phyloP scores from a whole-genome alignment of 73 alveolate species.

The Breviolum minutum region DNA sequence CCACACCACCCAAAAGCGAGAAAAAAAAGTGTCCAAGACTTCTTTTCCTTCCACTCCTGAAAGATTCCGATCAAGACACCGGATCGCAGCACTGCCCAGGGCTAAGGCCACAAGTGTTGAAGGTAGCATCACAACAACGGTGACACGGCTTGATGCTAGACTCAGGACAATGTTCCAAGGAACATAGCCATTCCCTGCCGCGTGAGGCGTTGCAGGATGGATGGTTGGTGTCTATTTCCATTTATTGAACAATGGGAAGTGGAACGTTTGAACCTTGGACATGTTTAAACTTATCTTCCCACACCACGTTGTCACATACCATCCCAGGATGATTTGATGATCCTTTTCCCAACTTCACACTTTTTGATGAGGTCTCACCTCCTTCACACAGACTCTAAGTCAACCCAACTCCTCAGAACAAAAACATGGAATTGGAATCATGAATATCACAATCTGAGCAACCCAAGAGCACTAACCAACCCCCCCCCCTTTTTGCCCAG shows the following conservation, averaged over 20 bases:
- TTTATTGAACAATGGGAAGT: neutral
- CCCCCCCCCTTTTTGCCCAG: neutral
- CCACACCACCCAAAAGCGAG: neutral
- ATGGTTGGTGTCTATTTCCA: neutral
- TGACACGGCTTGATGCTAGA: neutral
- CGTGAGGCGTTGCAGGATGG: neutral
- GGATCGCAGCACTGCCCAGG: constrained; percentile 29
- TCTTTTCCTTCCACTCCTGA: neutral
- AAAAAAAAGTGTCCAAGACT: neutral
- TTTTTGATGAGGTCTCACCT: neutral
- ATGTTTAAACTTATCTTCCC: neutral
- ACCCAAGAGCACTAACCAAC: neutral
- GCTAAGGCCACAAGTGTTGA: neutral
- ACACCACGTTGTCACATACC: neutral
- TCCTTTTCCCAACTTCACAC: neutral
- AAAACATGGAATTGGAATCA: neutral
- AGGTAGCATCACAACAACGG: constrained; percentile 47
- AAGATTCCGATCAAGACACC: neutral
- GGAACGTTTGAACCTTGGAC: neutral
- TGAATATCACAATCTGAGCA: neutral
- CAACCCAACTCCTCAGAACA: neutral
- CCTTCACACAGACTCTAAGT: neutral
- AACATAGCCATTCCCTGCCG: constrained; percentile 60
- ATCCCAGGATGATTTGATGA: neutral
- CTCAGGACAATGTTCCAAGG: constrained; percentile 21